A percentile compares a stretch with the other conserved stretches of the same genome.
These are phyloP conservation scores for Glonium stellatum DNA, from an alignment of 495 filamentous ascomycete genomes.

Conservation along the genomic window DNA sequence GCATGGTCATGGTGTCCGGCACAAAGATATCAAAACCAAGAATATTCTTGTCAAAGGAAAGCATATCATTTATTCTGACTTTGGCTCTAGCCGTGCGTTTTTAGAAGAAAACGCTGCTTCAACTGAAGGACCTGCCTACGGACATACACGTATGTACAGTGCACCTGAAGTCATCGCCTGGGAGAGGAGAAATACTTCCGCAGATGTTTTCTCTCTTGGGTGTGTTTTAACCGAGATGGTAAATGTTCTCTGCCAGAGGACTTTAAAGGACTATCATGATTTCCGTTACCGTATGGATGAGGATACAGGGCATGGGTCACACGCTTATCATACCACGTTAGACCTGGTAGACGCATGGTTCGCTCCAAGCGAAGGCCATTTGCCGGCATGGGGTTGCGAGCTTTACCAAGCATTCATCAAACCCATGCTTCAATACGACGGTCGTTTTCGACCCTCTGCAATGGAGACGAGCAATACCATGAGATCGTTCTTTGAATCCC, in stretches of 20 bases:
- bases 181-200: constrained; percentile 11
- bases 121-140: constrained; percentile 18
- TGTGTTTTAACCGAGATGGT: constrained; percentile 20
- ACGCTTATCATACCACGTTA: constrained; percentile 18
- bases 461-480: background rate
- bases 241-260: constrained; percentile 5
- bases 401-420: background rate
- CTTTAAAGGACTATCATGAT: constrained; percentile 14
- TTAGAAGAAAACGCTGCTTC: constrained; percentile 15
- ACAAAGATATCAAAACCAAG: constrained; percentile 21
- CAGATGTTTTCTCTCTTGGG: constrained; percentile 21
- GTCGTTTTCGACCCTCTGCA: background rate
- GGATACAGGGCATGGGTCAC: background rate
- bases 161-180: constrained; percentile 16
- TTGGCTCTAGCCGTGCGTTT: constrained; percentile 18
- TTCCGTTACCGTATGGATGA: constrained; percentile 5
- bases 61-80: constrained; percentile 16
- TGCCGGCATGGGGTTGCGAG: background rate
- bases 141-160: constrained; percentile 21
- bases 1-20: constrained; percentile 22
- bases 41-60: constrained; percentile 19
- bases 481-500: background rate
- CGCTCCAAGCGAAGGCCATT: background rate
- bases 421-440: background rate
- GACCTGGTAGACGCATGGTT: constrained; percentile 19